A percentile compares a stretch with the other conserved stretches of the same genome.
phyloP scores from a whole-genome alignment of 768 basidiomycete species.

The Russula dissimulans region DNA sequence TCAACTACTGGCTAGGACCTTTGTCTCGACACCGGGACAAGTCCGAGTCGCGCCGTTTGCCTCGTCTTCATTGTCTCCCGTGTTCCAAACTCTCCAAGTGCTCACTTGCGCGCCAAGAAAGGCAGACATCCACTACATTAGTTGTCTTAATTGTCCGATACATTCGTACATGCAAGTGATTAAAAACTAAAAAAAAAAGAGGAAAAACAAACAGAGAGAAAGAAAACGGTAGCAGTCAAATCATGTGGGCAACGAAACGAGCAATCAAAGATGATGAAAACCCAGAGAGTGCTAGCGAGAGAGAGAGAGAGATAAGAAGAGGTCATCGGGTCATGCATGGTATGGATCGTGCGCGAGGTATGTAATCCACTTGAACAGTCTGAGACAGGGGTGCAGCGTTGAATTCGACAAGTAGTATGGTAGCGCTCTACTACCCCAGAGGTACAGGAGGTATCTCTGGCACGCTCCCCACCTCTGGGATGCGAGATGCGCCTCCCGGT shows the following conservation, averaged over 20 bases:
- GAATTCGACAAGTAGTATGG: not conserved
- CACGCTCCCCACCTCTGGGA: slow-evolving; percentile 25
- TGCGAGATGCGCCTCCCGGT: slow-evolving; percentile 28
- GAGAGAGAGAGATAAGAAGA: not conserved
- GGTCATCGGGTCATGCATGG: slow-evolving; percentile 5
- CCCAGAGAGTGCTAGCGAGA: not conserved
- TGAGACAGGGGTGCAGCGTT: not conserved
- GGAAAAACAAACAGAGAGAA: not conserved
- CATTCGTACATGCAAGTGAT: not conserved
- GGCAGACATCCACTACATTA: not conserved
- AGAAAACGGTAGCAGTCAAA: not conserved
- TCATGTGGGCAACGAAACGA: not conserved
- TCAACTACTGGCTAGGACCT: too few relatives aligned
- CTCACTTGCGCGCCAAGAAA: too few relatives aligned
- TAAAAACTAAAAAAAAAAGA: too few relatives aligned
- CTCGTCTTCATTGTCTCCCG: too few relatives aligned
- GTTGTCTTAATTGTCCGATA: slow-evolving; percentile 1
- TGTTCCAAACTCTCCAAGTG: too few relatives aligned
- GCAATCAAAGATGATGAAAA: not conserved
- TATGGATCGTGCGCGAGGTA: slow-evolving; percentile 26
- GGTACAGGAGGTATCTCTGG: slow-evolving; percentile 20
- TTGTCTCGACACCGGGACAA: too few relatives aligned
- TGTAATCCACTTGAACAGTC: slow-evolving; percentile 19
- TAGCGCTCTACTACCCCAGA: not conserved
- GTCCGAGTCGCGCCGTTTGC: too few relatives aligned